phyloP scores from a whole-genome alignment of 805 yeast species.

The Sungouiozyma ichnusensis region DNA sequence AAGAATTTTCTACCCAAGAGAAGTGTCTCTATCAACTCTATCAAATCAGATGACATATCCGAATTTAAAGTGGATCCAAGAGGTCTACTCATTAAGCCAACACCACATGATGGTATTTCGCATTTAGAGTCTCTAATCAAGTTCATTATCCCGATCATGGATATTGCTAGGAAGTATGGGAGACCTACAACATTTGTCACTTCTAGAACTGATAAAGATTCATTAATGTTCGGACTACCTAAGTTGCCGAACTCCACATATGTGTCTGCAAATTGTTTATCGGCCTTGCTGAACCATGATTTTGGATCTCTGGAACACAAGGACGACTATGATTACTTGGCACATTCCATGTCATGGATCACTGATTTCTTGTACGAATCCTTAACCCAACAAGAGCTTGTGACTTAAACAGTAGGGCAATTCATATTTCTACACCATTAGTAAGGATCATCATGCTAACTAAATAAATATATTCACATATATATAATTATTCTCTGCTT shows the following conservation, averaged over 20 bases:
- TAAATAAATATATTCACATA: neutral
- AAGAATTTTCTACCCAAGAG: conserved; percentile 13
- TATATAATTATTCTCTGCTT: no score
- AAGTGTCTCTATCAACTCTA: conserved; percentile 5
- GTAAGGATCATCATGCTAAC: neutral
- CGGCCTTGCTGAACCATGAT: conserved; percentile 4
- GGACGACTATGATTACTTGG: conserved; percentile 8
- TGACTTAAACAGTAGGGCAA: conserved; percentile 1
- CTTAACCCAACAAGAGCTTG: conserved; percentile 3
- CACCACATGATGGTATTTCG: conserved; percentile 55
- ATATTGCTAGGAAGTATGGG: conserved; percentile 60
- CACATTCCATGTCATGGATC: conserved; percentile 12
- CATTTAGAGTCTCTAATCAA: conserved; percentile 62
- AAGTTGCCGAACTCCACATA: conserved; percentile 57
- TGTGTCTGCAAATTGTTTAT: conserved; percentile 4
- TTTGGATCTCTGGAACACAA: conserved; percentile 2
- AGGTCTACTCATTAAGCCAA: conserved; percentile 46
- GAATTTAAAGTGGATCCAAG: conserved; percentile 7
- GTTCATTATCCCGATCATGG: conserved; percentile 53
- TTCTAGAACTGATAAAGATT: conserved; percentile 39
- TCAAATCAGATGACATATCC: conserved; percentile 4
- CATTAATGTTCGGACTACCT: conserved; percentile 63
- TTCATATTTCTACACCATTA: neutral
- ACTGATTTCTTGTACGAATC: conserved; percentile 6
- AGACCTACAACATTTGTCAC: conserved; percentile 53